Conservation (phyloP, 495 filamentous ascomycete species). For the Xylaria castorea region DNA sequence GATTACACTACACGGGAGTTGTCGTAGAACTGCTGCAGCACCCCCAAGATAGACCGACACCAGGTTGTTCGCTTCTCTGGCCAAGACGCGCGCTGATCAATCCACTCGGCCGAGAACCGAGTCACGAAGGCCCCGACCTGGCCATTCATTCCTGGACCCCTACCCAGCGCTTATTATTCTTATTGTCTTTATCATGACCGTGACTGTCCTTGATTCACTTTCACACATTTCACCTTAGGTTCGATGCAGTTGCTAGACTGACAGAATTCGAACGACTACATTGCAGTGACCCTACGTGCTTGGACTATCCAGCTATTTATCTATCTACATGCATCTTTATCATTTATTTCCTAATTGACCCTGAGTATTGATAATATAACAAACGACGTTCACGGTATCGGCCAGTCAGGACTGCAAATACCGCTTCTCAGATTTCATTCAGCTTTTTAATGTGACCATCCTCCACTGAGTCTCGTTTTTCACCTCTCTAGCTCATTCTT, state of each 20-base stretch:
- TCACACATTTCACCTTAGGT: not conserved
- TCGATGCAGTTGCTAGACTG: conserved; percentile 19
- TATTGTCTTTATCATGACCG: conserved; percentile 12
- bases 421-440: not conserved
- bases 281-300: not conserved
- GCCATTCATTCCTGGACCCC: conserved; percentile 2
- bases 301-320: not conserved
- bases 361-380: not conserved
- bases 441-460: conserved; percentile 7
- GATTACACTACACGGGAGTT: conserved; percentile 6
- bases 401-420: conserved; percentile 9
- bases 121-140: conserved; percentile 13
- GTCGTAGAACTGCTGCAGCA: conserved; percentile 10
- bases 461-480: not conserved
- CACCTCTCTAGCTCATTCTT: not conserved
- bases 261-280: conserved; percentile 6
- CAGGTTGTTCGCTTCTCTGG: not conserved
- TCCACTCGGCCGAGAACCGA: conserved; percentile 28
- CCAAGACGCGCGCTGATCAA: conserved; percentile 4
- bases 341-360: not conserved
- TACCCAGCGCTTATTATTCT: conserved; percentile 4
- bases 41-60: not conserved
- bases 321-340: not conserved
- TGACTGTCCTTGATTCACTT: not conserved
- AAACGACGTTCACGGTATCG: not conserved